These are phyloP conservation scores for Pluteus cervinus DNA, from an alignment of 768 basidiomycete genomes.

Conservation along the genomic window DNA sequence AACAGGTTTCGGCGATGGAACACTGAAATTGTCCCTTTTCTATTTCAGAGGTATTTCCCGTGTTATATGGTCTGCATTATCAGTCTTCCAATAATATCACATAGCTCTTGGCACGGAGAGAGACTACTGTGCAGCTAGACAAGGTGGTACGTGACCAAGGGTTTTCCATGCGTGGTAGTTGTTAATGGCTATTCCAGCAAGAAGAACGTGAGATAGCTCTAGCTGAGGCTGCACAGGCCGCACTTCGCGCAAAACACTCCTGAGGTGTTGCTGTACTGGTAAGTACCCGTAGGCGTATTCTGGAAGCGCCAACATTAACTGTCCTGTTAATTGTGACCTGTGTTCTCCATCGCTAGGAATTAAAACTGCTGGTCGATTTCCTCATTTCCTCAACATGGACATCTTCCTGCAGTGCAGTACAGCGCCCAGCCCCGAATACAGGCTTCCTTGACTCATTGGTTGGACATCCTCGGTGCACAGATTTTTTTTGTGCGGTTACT, in stretches of 20 bases:
- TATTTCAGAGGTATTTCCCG: conserved; percentile 26
- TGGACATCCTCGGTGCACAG: too few species aligned
- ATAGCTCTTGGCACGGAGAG: conserved; percentile 28
- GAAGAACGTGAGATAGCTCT: conserved; percentile 33
- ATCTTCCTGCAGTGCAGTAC: too few species aligned
- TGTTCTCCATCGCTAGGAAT: too few species aligned
- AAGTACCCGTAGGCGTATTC: too few species aligned
- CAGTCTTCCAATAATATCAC: conserved; percentile 4
- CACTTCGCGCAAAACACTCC: conserved; percentile 14
- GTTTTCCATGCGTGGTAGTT: neutral
- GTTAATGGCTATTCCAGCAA: conserved; percentile 18
- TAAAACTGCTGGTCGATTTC: too few species aligned
- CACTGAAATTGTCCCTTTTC: conserved; percentile 8
- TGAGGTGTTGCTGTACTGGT: too few species aligned
- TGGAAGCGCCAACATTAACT: too few species aligned
- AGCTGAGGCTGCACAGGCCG: conserved; percentile 35
- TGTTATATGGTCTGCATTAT: conserved; percentile 3
- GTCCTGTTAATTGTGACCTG: too few species aligned
- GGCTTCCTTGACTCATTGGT: too few species aligned
- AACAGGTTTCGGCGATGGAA: neutral
- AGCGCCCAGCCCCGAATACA: too few species aligned
- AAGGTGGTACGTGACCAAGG: conserved; percentile 21
- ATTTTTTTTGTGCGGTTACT: too few species aligned
- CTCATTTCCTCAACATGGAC: too few species aligned
- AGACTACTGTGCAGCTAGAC: conserved; percentile 17